These are phyloP conservation scores for Wallacemonas sp. DNA, from an alignment of 208 protist genomes.

Conservation along the genomic window DNA sequence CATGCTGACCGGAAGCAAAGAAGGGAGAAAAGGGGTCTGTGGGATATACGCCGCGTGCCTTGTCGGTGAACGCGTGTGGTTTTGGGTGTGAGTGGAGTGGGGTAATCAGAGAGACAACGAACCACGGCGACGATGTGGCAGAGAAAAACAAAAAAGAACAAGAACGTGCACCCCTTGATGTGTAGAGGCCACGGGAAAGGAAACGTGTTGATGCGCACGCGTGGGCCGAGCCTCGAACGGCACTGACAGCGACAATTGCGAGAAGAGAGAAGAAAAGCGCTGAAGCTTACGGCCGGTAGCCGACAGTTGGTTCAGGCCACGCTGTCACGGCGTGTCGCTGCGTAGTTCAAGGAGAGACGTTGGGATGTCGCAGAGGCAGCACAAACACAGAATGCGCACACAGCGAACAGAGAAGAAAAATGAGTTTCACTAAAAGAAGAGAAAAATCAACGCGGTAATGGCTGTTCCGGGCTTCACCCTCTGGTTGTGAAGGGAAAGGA, in stretches of 20 bases:
- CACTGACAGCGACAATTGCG: neutral
- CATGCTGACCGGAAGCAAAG: neutral
- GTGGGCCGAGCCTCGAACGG: too few relatives aligned
- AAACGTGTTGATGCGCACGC: neutral
- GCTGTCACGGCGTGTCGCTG: neutral
- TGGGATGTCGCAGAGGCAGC: neutral
- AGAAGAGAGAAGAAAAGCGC: neutral
- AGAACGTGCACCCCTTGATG: neutral
- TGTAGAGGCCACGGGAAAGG: neutral
- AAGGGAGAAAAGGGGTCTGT: neutral
- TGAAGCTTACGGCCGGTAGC: conserved; percentile 8
- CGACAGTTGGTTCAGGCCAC: neutral
- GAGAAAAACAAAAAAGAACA: neutral
- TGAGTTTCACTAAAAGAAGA: neutral
- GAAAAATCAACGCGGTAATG: too few relatives aligned
- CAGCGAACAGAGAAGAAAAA: neutral
- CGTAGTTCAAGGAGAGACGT: neutral
- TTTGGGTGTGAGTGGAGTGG: neutral
- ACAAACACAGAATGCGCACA: neutral
- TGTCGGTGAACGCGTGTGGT: neutral
- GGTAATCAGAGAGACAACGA: neutral
- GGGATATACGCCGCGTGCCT: neutral
- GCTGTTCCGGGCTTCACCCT: too few relatives aligned
- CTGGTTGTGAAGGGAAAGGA: too few relatives aligned
- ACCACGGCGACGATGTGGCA: neutral